Base-by-base conservation (phyloP, 345 rosid genomes). In the Sonneratia alba region DNA sequence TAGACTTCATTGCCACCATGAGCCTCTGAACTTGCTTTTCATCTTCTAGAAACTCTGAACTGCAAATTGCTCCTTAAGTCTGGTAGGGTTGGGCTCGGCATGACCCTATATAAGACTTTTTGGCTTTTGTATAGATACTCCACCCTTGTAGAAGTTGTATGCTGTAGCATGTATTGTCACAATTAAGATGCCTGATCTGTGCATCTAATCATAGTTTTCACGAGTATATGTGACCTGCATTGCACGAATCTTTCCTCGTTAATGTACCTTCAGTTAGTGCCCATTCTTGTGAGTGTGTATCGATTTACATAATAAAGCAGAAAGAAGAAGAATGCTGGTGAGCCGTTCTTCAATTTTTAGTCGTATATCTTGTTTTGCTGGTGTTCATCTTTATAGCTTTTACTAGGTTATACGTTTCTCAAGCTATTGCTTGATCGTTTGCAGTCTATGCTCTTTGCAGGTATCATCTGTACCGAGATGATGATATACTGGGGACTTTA, bases 401-500 rank as follows among this genome's bases (percentile, higher is more conserved):
- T 53, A 19, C n/a, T 18, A 3, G 45, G 2, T 55, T 62, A 38
- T 21, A 27, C 61, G 65, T 32, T 43, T 34, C 0, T 8, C 19
- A 36, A 11, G 51, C 12, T 49, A 8, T 1, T 57, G 42, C 65
- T 3, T 21, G 53, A 43, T 12, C 22, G 5, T 16, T 55, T 19
- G 43, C 36, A 63, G 47, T 57, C 6, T 42, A 16, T 22, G 57
- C 59, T 63, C 36, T 8, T 65, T 77, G 76, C 83, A 86, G 88
- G 86, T 85, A 76, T 75, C 83, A 70, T 51, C 71, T 86, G 45
- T 88, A 78, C 40, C 71, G 89, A 64, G 88, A 88, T 74, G 87
- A 88, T 6, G 88, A 83, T 47, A 78, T 88, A 72, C 76, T 88
- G 80, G 90, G 90, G 36, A 88, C 86, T 34, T 83, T 86, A n/a